phyloP scores from a whole-genome alignment of 441 rosid genomes.

The Jatropha multifida region DNA sequence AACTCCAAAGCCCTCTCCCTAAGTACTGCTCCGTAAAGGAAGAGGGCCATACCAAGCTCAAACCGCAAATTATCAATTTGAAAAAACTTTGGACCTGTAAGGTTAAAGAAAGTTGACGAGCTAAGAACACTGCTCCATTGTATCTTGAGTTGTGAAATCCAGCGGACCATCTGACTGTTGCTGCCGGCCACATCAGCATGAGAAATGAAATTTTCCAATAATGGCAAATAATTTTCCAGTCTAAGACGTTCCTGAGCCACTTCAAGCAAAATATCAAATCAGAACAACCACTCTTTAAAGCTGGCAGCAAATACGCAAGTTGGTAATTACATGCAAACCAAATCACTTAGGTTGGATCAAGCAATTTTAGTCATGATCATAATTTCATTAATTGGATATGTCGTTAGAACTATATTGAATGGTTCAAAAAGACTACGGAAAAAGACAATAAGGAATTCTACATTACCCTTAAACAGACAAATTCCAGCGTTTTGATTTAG shows the following conservation, averaged over 20 bases:
- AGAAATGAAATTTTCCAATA: slow-evolving; percentile 60
- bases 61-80: slow-evolving; percentile 58
- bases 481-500: neutral
- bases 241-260: slow-evolving; percentile 59
- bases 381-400: neutral
- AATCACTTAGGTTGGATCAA: slow-evolving; percentile 3
- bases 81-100: slow-evolving; percentile 51
- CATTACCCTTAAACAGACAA: neutral
- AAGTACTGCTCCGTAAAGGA: slow-evolving; percentile 57
- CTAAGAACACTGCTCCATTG: slow-evolving; percentile 69
- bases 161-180: slow-evolving; percentile 31
- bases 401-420: neutral
- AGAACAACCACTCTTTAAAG: neutral
- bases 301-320: neutral
- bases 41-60: slow-evolving; percentile 66
- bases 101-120: slow-evolving; percentile 49
- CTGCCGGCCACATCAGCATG: slow-evolving; percentile 40
- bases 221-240: slow-evolving; percentile 61
- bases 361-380: neutral
- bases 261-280: slow-evolving; percentile 1
- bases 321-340: neutral
- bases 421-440: neutral
- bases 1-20: slow-evolving; percentile 69
- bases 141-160: slow-evolving; percentile 58
- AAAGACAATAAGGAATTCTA: neutral